A percentile compares a stretch with the other conserved stretches of the same genome.
Evolutionary conservation across 164 flowering plant genomes (phyloP).

Genomic region (Dillenia suffruticosa): DNA sequence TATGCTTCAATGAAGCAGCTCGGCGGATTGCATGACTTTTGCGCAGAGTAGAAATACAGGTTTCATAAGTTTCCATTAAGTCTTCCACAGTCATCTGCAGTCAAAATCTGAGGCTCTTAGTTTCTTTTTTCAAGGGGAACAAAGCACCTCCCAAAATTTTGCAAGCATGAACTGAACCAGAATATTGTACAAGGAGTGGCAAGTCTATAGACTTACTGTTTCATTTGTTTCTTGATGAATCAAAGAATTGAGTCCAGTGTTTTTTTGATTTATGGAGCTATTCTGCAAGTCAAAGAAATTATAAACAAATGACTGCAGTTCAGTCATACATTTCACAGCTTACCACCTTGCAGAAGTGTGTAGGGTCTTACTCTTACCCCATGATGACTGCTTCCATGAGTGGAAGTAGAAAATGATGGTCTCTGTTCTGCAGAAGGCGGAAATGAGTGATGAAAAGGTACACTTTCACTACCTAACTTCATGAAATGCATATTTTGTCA

Average conservation of each 20-base stretch:
- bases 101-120: background rate
- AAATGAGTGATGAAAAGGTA: slow-evolving; percentile 4
- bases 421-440: slow-evolving; percentile 32
- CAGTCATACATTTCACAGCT: background rate
- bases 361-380: slow-evolving; percentile 27
- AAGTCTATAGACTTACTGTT: slow-evolving; percentile 33
- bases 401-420: slow-evolving; percentile 32
- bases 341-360: background rate
- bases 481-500: too few species aligned
- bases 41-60: slow-evolving; percentile 56
- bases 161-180: background rate
- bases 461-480: background rate
- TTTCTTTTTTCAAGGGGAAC: background rate
- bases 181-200: background rate
- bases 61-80: slow-evolving; percentile 70
- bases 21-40: slow-evolving; percentile 63
- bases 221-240: slow-evolving; percentile 17
- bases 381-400: slow-evolving; percentile 24
- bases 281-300: slow-evolving; percentile 24
- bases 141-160: background rate
- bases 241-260: slow-evolving; percentile 7
- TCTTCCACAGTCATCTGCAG: slow-evolving; percentile 65
- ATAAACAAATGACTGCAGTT: background rate
- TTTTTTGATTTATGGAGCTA: slow-evolving; percentile 24
- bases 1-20: slow-evolving; percentile 47